Conservation (phyloP, 768 basidiomycete genomes). For the Podaxis pistillaris region DNA sequence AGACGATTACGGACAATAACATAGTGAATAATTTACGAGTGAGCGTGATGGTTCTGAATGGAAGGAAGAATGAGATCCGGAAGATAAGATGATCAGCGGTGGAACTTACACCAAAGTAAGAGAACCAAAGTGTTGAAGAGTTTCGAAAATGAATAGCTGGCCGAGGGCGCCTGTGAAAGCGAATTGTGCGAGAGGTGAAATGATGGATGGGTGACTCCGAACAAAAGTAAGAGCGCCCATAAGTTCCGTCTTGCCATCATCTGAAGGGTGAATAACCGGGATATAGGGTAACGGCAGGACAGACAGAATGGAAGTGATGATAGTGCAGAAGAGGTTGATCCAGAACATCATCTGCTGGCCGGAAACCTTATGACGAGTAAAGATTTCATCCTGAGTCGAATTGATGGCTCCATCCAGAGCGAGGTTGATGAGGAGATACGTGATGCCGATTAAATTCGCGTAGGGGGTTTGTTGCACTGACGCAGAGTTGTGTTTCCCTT, state of each 20-base stretch:
- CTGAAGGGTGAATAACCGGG: conserved; percentile 75
- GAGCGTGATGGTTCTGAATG: conserved; percentile 82
- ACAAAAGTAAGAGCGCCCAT: conserved; percentile 72
- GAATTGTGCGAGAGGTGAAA: conserved; percentile 77
- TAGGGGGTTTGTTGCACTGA: conserved; percentile 36
- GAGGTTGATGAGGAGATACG: conserved; percentile 82
- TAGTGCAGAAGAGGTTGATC: conserved; percentile 87
- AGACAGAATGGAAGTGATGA: conserved; percentile 66
- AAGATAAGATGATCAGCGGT: background rate
- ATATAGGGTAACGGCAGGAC: conserved; percentile 78
- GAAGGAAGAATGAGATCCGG: conserved; percentile 7
- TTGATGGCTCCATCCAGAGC: conserved; percentile 91
- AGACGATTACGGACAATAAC: conserved; percentile 91
- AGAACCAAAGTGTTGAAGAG: conserved; percentile 86
- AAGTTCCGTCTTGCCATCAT: conserved; percentile 61
- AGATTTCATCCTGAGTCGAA: conserved; percentile 97
- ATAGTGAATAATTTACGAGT: conserved; percentile 98
- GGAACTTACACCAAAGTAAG: conserved; percentile 74
- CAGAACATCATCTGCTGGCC: conserved; percentile 99
- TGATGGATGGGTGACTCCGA: conserved; percentile 68
- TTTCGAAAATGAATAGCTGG: conserved; percentile 98
- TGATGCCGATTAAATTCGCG: conserved; percentile 67
- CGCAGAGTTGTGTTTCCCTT: conserved; percentile 35
- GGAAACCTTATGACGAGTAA: conserved; percentile 64
- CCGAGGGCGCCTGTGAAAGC: conserved; percentile 90